phyloP scores from a whole-genome alignment of 441 rosid genomes.

The Gossypium gossypioides region DNA sequence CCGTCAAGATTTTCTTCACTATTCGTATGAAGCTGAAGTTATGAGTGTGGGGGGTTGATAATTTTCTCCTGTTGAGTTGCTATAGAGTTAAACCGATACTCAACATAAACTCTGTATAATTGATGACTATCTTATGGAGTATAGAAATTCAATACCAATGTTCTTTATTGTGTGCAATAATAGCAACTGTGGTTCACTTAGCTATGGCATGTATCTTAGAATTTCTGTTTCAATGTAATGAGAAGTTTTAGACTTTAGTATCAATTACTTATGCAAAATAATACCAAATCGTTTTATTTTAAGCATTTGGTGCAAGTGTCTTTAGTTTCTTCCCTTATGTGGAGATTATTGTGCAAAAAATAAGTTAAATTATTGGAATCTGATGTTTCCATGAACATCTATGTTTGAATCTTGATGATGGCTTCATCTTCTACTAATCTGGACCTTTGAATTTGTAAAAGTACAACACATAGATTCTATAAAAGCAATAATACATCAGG shows the following conservation, averaged over 20 bases:
- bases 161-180: background rate
- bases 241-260: background rate
- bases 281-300: background rate
- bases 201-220: background rate
- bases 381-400: background rate
- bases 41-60: background rate
- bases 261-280: background rate
- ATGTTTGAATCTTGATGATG: background rate
- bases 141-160: background rate
- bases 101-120: background rate
- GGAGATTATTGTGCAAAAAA: background rate
- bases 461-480: background rate
- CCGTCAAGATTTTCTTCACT: background rate
- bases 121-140: background rate
- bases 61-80: background rate
- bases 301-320: background rate
- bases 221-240: background rate
- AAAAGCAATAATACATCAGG: background rate
- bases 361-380: background rate
- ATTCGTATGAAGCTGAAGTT: background rate
- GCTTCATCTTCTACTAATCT: background rate
- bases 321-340: background rate
- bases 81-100: background rate
- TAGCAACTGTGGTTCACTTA: background rate
- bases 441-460: background rate